Conservation (phyloP, 805 yeast genomes). For the Metschnikowia orientalis region DNA sequence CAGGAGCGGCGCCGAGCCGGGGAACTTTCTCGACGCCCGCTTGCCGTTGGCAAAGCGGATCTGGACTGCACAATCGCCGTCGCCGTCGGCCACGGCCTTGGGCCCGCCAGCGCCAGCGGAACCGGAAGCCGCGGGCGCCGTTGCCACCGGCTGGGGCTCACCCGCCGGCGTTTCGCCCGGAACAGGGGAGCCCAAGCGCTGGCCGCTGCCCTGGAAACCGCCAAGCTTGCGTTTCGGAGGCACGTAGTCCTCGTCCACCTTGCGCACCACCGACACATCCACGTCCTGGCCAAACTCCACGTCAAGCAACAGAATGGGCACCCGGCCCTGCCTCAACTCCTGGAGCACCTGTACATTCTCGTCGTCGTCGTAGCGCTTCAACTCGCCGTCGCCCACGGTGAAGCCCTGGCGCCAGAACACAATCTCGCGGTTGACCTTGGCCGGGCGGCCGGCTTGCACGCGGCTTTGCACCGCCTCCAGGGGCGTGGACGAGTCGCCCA, state of each 20-base stretch:
- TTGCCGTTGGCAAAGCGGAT: constrained; percentile 81
- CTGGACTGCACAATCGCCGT: constrained; percentile 74
- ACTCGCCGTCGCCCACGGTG: constrained; percentile 86
- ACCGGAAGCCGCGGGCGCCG: constrained; percentile 13
- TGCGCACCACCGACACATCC: constrained; percentile 79
- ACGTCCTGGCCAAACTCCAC: constrained; percentile 91
- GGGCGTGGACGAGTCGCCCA: constrained; percentile 44
- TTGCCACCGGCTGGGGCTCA: constrained; percentile 9
- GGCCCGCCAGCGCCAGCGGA: constrained; percentile 2
- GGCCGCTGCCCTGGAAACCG: constrained; percentile 78
- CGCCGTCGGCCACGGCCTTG: constrained; percentile 16
- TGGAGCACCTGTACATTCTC: constrained; percentile 72
- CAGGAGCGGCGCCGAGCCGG: constrained; percentile 60
- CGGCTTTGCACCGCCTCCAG: constrained; percentile 34
- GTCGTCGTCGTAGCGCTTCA: constrained; percentile 88
- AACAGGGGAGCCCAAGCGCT: constrained; percentile 83
- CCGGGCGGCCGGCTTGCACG: constrained; percentile 21
- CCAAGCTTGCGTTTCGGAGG: constrained; percentile 60
- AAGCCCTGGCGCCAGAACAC: constrained; percentile 97
- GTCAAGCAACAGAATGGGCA: constrained; percentile 77
- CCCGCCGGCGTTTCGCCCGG: constrained; percentile 54
- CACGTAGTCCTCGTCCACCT: constrained; percentile 72
- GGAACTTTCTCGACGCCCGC: constrained; percentile 59
- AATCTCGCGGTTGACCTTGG: constrained; percentile 69
- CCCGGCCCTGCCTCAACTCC: constrained; percentile 84